These are phyloP conservation scores for Kregervanrija fluxuum DNA, from an alignment of 805 yeast genomes.

Conservation along the genomic window DNA sequence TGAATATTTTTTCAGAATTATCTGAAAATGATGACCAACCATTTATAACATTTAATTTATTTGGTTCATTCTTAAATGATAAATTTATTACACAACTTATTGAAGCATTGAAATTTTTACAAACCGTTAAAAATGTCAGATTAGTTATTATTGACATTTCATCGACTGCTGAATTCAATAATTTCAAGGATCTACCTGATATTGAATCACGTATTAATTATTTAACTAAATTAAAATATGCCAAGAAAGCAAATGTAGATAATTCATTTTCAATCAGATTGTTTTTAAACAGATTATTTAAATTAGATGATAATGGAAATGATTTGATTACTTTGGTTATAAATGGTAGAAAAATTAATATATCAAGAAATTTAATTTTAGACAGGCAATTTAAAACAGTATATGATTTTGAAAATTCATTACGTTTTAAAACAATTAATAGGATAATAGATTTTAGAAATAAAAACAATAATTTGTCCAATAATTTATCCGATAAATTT, in stretches of 20 bases:
- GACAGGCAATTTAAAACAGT: conserved; percentile 3
- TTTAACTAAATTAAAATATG: background rate
- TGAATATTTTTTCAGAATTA: background rate
- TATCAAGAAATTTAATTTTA: background rate
- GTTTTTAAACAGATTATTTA: conserved; percentile 1
- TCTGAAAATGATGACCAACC: conserved; percentile 1
- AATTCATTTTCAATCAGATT: background rate
- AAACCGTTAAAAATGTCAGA: conserved; percentile 8
- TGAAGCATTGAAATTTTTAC: conserved; percentile 23
- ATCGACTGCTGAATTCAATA: conserved; percentile 3
- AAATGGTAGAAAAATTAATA: conserved; percentile 46
- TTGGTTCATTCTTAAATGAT: conserved; percentile 46
- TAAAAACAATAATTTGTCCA: background rate
- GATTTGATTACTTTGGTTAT: conserved; percentile 14
- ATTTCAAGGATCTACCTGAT: background rate
- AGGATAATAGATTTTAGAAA: background rate
- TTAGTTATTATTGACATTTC: conserved; percentile 15
- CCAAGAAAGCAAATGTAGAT: background rate
- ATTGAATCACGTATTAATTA: background rate
- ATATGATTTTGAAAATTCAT: conserved; percentile 7
- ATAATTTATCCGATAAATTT: conserved; percentile 5
- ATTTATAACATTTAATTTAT: conserved; percentile 37
- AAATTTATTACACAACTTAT: conserved; percentile 37
- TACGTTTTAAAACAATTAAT: conserved; percentile 4
- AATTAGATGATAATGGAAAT: background rate